Evolutionary conservation across 331 rosid genomes (phyloP), one percentile per base, ranked within the genome.

Genomic region (Acacia pycnantha): DNA sequence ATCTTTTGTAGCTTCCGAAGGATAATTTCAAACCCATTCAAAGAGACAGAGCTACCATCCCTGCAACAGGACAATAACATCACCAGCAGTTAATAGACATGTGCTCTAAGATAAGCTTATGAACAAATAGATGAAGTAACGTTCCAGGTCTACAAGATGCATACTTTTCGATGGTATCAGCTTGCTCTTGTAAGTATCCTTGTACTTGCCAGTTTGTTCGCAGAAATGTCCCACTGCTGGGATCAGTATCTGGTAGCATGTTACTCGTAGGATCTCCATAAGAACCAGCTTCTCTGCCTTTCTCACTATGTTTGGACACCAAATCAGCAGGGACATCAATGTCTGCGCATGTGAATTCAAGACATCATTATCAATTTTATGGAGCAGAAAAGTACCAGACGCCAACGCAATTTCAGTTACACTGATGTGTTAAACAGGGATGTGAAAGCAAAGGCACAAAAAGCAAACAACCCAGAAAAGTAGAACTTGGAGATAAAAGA

Each of bases 131-230:
- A 78, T 70, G 47, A 19, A 59, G 33, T 24, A 33, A 54, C 70
- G 76, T 79, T 83, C 33, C 19, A 76, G 76, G 70, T 53, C 46
- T 80, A 53, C 70, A 47, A 26, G 73, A 78, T 81, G 65, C 88
- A 74, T 84, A 93, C 99, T 89, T 93, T 79, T 95, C 97, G 76
- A 95, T 89, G 77, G 86, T 88, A 81, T 93, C 97, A 86, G 99
- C 97, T 85, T 92, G 96, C 88, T 92, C 98, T 82, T 92, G 98
- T 54, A 95, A 84, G 90, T 89, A 95, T 46, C 99, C 98, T 88
- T 95, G 97, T 61, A 93, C 86, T 91, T 95, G 99, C 97, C 93
- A 90, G 86, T 92, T 92, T 85, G 99, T 90, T 46, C 93, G 89
- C 66, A 95, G 86, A 80, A 91, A 95, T 77, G 84, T 81, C 6